Evolutionary conservation across 306 rosid genomes (phyloP).

Genomic region (Biancaea sappan): DNA sequence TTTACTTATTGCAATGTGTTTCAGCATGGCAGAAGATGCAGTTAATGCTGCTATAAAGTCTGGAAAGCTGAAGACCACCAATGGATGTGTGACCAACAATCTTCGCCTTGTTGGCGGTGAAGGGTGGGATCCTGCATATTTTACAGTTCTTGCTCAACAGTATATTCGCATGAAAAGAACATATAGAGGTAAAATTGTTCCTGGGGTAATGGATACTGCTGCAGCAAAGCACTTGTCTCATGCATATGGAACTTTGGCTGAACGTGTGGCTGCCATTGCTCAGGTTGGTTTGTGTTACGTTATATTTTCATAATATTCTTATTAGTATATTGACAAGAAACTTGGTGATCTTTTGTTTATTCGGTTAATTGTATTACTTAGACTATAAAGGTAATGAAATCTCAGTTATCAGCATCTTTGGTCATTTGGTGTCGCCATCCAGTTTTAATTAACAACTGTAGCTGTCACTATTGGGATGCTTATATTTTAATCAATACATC

Average conservation of each 20-base stretch:
- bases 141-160: constrained; percentile 91
- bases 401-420: not conserved
- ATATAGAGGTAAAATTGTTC: constrained; percentile 78
- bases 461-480: constrained; percentile 9
- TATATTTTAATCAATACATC: constrained; percentile 4
- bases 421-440: not conserved
- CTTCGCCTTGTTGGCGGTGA: constrained; percentile 81
- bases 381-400: not conserved
- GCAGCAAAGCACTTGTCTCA: constrained; percentile 87
- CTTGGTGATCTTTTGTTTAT: not conserved
- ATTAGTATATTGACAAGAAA: not conserved
- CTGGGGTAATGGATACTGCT: constrained; percentile 88
- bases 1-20: constrained; percentile 39
- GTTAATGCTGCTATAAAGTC: constrained; percentile 91
- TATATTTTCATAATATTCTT: constrained; percentile 10
- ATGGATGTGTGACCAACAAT: constrained; percentile 66
- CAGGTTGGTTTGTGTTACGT: constrained; percentile 67
- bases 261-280: constrained; percentile 89
- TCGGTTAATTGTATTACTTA: not conserved
- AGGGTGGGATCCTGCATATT: constrained; percentile 91
- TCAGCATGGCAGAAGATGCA: constrained; percentile 99
- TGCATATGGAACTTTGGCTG: constrained; percentile 86
- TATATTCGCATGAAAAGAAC: constrained; percentile 86
- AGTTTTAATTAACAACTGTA: constrained; percentile 17
- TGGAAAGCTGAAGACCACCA: constrained; percentile 75